Percentiles rank a stretch among this genome's conserved stretches.
phyloP scores from a whole-genome alignment of 495 filamentous ascomycete species.

The Neurospora sp. region DNA sequence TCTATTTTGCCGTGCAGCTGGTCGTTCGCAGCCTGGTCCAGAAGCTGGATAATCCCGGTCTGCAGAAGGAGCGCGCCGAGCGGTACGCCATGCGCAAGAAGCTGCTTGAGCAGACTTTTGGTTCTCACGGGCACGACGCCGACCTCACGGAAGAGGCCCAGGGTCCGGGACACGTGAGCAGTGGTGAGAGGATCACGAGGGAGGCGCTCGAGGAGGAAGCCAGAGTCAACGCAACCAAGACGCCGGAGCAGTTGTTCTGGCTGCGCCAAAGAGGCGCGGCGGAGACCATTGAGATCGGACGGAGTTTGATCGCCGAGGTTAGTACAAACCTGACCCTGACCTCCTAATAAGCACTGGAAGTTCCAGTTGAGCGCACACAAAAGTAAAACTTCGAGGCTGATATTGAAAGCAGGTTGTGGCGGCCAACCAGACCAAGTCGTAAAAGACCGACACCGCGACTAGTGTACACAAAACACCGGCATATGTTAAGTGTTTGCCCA shows the following conservation, averaged over 20 bases:
- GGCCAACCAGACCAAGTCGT: constrained; percentile 13
- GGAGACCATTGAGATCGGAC: constrained; percentile 31
- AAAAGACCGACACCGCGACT: background rate
- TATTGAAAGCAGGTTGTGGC: background rate
- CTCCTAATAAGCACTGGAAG: background rate
- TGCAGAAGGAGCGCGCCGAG: constrained; percentile 71
- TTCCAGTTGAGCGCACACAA: background rate
- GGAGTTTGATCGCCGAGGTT: constrained; percentile 16
- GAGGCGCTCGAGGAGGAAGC: constrained; percentile 57
- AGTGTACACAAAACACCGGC: background rate
- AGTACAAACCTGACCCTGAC: background rate
- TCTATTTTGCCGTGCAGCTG: constrained; percentile 66
- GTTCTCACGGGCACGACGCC: constrained; percentile 4
- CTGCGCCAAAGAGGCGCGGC: constrained; percentile 27
- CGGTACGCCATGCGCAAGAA: constrained; percentile 64
- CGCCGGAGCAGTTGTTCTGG: constrained; percentile 47
- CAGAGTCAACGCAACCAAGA: constrained; percentile 41
- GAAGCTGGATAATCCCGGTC: constrained; percentile 77
- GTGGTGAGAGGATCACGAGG: constrained; percentile 39
- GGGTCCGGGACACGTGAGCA: constrained; percentile 18
- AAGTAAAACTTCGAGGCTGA: background rate
- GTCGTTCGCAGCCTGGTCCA: constrained; percentile 57
- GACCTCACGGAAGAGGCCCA: constrained; percentile 14
- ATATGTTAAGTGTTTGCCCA: background rate
- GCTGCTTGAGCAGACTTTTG: constrained; percentile 53